Conservation (phyloP, 2,329 filamentous ascomycete genomes). For the Colletotrichum lentis region DNA sequence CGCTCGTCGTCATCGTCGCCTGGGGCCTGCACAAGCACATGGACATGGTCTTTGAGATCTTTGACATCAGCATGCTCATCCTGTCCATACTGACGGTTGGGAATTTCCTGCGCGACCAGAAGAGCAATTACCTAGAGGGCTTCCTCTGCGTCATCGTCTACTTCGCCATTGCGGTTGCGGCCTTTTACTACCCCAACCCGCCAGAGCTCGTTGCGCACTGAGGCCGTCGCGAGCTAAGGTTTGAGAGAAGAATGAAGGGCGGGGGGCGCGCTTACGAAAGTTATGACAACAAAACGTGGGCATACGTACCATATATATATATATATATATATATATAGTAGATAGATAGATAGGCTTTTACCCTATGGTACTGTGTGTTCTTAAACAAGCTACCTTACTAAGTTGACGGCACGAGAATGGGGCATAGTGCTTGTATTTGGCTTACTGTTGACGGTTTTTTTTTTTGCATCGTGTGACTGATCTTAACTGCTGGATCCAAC, state of each 20-base stretch:
- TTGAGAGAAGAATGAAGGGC: neutral
- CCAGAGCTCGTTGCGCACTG: conserved; percentile 23
- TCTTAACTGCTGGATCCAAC: no score
- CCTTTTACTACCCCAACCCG: conserved; percentile 64
- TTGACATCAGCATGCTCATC: conserved; percentile 83
- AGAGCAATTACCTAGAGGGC: conserved; percentile 91
- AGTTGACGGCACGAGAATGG: no score
- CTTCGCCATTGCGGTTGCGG: conserved; percentile 66
- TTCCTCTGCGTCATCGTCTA: conserved; percentile 77
- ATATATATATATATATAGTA: no score
- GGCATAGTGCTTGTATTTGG: no score
- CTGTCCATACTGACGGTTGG: conserved; percentile 87
- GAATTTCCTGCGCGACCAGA: conserved; percentile 85
- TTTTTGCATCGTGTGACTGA: no score
- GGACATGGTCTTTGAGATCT: conserved; percentile 85
- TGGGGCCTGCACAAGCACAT: conserved; percentile 78
- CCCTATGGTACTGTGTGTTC: no score
- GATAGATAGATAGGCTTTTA: no score
- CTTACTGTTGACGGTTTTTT: no score
- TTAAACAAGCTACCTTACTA: no score
- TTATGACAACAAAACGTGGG: neutral
- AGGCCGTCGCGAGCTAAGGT: neutral
- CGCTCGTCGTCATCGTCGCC: conserved; percentile 81
- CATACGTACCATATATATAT: neutral
- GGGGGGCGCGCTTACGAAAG: neutral